Percentiles rank a stretch among this genome's conserved stretches.
These are phyloP conservation scores for Kalmanozyma brasiliensis DNA, from an alignment of 1,284 basidiomycete genomes.

Conservation along the genomic window DNA sequence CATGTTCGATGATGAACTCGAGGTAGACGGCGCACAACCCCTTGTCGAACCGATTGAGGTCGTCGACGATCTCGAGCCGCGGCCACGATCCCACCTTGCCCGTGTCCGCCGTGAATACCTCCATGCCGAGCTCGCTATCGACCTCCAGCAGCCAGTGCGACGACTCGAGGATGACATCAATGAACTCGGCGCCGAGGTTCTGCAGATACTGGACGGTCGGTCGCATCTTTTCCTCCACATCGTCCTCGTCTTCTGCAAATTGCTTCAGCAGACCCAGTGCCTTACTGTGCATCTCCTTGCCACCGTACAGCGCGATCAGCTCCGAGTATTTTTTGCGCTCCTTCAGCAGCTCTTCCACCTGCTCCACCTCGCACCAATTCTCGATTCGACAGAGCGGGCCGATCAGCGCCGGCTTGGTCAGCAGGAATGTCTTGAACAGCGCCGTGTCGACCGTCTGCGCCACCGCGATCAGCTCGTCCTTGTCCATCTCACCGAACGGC, in stretches of 20 bases:
- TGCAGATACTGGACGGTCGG: conserved; percentile 91
- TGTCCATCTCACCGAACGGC: conserved; percentile 49
- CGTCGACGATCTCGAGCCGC: conserved; percentile 47
- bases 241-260: conserved; percentile 76
- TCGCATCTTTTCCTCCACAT: conserved; percentile 80
- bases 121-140: conserved; percentile 78
- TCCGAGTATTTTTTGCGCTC: conserved; percentile 89
- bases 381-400: conserved; percentile 88
- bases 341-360: conserved; percentile 88
- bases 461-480: conserved; percentile 69
- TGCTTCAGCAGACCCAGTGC: conserved; percentile 83
- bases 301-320: conserved; percentile 89
- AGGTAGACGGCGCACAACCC: conserved; percentile 78
- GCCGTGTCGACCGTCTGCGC: conserved; percentile 96
- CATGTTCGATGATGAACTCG: conserved; percentile 83
- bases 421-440: conserved; percentile 90
- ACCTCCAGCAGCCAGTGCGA: conserved; percentile 87
- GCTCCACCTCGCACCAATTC: conserved; percentile 96
- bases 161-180: conserved; percentile 57
- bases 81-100: conserved; percentile 77
- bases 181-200: conserved; percentile 74
- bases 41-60: conserved; percentile 78
- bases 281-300: conserved; percentile 92
- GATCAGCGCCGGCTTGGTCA: conserved; percentile 82
- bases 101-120: conserved; percentile 92